These are phyloP conservation scores for Paspalum notatum DNA, from an alignment of 176 grass and related monocot species.

Conservation along the genomic window DNA sequence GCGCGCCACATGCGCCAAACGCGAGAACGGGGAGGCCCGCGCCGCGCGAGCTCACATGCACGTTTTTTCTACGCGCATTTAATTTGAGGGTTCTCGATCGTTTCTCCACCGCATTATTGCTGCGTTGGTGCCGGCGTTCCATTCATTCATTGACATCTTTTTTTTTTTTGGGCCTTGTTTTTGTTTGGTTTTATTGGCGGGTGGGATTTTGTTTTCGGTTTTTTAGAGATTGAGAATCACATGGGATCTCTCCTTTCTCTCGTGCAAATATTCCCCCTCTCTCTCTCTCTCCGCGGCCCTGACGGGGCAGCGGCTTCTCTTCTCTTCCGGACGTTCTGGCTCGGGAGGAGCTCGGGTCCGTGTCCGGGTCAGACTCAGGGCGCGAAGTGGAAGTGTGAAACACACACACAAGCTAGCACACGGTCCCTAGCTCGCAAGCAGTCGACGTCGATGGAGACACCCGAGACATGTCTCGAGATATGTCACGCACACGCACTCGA, in stretches of 20 bases:
- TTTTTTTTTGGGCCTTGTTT: too few species aligned
- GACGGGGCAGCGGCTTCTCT: too few species aligned
- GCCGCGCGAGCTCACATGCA: not conserved
- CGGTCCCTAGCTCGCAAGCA: too few species aligned
- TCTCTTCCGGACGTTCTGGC: not conserved
- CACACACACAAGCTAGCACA: not conserved
- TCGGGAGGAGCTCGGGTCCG: not conserved
- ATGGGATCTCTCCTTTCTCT: not conserved
- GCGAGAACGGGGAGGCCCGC: not conserved
- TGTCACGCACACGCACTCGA: too few species aligned
- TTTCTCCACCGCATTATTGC: not conserved
- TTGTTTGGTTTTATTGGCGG: not conserved
- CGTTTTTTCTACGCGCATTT: not conserved
- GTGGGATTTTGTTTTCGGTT: not conserved
- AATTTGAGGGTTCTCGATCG: not conserved
- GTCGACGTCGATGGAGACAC: not conserved
- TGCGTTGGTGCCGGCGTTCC: not conserved
- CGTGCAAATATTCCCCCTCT: not conserved
- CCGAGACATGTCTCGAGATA: too few species aligned
- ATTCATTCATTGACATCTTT: not conserved
- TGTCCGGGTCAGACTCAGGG: not conserved
- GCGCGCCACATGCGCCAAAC: constrained; percentile 28
- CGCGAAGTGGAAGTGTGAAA: not conserved
- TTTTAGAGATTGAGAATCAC: not conserved
- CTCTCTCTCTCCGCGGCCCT: too few species aligned